These are phyloP conservation scores for Canna indica DNA, from an alignment of 176 grass and related monocot genomes.

Conservation along the genomic window DNA sequence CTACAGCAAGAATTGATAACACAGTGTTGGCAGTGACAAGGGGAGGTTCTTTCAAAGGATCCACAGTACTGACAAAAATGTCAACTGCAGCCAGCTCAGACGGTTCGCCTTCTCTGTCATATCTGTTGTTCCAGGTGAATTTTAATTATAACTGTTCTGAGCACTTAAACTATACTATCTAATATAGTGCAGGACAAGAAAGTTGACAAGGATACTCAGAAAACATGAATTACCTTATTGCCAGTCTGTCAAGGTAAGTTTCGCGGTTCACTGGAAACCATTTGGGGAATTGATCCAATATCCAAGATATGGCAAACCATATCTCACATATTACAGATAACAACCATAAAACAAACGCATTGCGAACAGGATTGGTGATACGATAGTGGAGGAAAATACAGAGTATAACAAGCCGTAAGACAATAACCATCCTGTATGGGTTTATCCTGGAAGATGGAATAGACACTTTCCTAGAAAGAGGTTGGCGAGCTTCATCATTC, in stretches of 20 bases:
- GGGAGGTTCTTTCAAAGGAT: slow-evolving; percentile 96
- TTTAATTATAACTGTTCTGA: slow-evolving; percentile 3
- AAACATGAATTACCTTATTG: slow-evolving; percentile 61
- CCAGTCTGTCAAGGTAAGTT: slow-evolving; percentile 91
- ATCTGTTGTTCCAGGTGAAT: slow-evolving; percentile 47
- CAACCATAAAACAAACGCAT: slow-evolving; percentile 73
- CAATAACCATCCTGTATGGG: slow-evolving; percentile 97
- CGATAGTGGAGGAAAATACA: slow-evolving; percentile 96
- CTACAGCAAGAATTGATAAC: slow-evolving; percentile 91
- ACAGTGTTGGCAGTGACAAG: slow-evolving; percentile 98
- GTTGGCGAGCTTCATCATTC: slow-evolving; percentile 96
- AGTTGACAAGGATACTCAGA: slow-evolving; percentile 21
- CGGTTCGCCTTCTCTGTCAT: slow-evolving; percentile 82
- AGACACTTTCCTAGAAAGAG: slow-evolving; percentile 87
- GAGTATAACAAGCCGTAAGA: slow-evolving; percentile 74
- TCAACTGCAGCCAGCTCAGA: slow-evolving; percentile 92
- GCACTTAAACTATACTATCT: slow-evolving; percentile 6
- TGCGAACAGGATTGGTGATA: slow-evolving; percentile 84
- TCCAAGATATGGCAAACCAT: slow-evolving; percentile 97
- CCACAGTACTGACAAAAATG: slow-evolving; percentile 96
- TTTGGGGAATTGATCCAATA: slow-evolving; percentile 98
- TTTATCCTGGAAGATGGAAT: slow-evolving; percentile 95
- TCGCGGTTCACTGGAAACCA: slow-evolving; percentile 96
- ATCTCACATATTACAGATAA: slow-evolving; percentile 97
- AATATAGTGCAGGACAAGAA: slow-evolving; percentile 11